Evolutionary conservation across 495 filamentous ascomycete genomes (phyloP).

Genomic region (Annulohypoxylon bovei): DNA sequence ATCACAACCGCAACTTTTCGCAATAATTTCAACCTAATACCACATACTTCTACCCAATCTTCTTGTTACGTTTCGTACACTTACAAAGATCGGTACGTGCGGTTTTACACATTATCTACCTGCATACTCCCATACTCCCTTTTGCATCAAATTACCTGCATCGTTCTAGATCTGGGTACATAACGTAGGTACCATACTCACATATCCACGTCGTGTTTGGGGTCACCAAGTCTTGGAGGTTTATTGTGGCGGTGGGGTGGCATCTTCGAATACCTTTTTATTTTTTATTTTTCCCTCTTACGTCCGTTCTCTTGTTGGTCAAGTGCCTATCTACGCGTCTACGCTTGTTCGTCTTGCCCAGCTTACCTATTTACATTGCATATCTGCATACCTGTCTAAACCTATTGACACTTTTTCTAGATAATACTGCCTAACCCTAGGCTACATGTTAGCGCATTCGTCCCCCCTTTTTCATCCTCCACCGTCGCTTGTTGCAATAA

Average conservation of each 20-base stretch:
- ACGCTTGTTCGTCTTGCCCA: background rate
- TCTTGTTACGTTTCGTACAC: conserved; percentile 9
- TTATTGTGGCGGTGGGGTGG: conserved; percentile 30
- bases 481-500: background rate
- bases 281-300: background rate
- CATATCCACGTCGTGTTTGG: conserved; percentile 4
- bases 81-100: conserved; percentile 30
- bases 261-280: conserved; percentile 8
- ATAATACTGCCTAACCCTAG: background rate
- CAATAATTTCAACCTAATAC: conserved; percentile 39
- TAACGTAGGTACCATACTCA: conserved; percentile 9
- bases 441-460: background rate
- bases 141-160: conserved; percentile 37
- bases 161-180: conserved; percentile 27
- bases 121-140: conserved; percentile 15
- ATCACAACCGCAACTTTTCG: conserved; percentile 21
- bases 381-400: background rate
- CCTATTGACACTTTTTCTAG: background rate
- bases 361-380: background rate
- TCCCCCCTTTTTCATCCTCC: background rate
- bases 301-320: background rate
- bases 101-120: conserved; percentile 17
- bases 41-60: conserved; percentile 38
- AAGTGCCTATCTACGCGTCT: background rate
- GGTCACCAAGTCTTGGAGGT: conserved; percentile 7